Conservation (phyloP, 257 asterid genomes). For the Rauvolfia tetraphylla region DNA sequence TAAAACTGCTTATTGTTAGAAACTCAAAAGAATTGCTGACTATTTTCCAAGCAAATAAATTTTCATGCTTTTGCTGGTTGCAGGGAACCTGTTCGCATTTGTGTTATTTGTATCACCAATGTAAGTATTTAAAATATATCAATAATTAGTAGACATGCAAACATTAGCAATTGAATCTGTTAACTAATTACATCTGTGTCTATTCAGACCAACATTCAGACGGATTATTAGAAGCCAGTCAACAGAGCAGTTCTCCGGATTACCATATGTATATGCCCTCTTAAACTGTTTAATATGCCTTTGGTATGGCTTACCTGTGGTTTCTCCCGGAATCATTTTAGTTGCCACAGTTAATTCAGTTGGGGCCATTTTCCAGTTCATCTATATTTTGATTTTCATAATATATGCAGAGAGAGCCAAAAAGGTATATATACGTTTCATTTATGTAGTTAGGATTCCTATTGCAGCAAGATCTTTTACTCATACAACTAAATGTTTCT, state of each 20-base stretch:
- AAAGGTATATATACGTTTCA: constrained; percentile 33
- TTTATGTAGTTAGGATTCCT: background rate
- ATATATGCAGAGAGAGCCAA: constrained; percentile 44
- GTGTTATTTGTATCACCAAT: constrained; percentile 77
- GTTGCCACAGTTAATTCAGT: constrained; percentile 71
- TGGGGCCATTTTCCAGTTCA: constrained; percentile 71
- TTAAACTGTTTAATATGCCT: constrained; percentile 83
- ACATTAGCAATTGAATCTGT: background rate
- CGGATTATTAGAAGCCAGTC: constrained; percentile 63
- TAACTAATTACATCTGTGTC: background rate
- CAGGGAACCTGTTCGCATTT: constrained; percentile 78
- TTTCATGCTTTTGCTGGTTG: constrained; percentile 19
- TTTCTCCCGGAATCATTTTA: constrained; percentile 59
- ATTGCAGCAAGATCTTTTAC: background rate
- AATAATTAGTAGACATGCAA: background rate
- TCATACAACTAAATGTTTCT: constrained; percentile 3
- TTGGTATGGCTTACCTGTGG: constrained; percentile 78
- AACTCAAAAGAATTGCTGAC: background rate
- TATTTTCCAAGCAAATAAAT: background rate
- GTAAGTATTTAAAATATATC: constrained; percentile 42
- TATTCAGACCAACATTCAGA: constrained; percentile 71
- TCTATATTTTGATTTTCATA: constrained; percentile 52
- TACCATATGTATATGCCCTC: constrained; percentile 76
- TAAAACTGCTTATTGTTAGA: background rate
- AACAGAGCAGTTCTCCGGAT: constrained; percentile 81